Conservation (phyloP, 371 early-diverging fungal species). For the Lichtheimia ramosa region DNA sequence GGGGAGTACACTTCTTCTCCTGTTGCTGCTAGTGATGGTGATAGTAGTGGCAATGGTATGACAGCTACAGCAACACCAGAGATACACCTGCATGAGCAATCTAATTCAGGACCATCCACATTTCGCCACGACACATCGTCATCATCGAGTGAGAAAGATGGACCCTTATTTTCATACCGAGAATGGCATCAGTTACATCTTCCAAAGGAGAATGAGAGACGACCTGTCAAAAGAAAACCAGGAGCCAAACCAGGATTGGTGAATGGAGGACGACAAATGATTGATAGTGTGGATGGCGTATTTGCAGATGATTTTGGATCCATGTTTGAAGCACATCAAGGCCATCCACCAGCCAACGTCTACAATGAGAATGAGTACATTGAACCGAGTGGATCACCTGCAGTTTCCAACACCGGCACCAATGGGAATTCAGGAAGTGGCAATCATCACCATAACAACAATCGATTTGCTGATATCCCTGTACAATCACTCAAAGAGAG, state of each 20-base stretch:
- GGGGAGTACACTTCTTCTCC: too few relatives aligned
- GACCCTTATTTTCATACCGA: slow-evolving; percentile 33
- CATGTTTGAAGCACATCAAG: slow-evolving; percentile 31
- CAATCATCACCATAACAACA: too few relatives aligned
- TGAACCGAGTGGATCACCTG: slow-evolving; percentile 19
- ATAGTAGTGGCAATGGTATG: background rate
- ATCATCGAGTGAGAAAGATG: background rate
- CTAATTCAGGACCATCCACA: background rate
- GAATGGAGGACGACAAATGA: slow-evolving; percentile 25
- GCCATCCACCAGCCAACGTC: slow-evolving; percentile 17
- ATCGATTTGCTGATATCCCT: slow-evolving; percentile 20
- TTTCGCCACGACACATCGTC: background rate
- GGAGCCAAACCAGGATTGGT: slow-evolving; percentile 1
- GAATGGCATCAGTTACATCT: slow-evolving; percentile 35
- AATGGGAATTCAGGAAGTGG: background rate
- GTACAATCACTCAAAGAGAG: slow-evolving; percentile 69
- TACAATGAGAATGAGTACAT: slow-evolving; percentile 36
- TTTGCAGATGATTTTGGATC: slow-evolving; percentile 48
- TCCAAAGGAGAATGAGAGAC: slow-evolving; percentile 24
- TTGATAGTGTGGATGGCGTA: slow-evolving; percentile 51
- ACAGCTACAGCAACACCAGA: background rate
- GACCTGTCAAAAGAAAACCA: slow-evolving; percentile 17
- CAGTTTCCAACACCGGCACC: background rate
- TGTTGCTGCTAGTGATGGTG: too few relatives aligned
- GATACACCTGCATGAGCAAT: background rate